Base-by-base conservation (phyloP, 2,329 filamentous ascomycete genomes). In the Phaeosphaeria sp. region DNA sequence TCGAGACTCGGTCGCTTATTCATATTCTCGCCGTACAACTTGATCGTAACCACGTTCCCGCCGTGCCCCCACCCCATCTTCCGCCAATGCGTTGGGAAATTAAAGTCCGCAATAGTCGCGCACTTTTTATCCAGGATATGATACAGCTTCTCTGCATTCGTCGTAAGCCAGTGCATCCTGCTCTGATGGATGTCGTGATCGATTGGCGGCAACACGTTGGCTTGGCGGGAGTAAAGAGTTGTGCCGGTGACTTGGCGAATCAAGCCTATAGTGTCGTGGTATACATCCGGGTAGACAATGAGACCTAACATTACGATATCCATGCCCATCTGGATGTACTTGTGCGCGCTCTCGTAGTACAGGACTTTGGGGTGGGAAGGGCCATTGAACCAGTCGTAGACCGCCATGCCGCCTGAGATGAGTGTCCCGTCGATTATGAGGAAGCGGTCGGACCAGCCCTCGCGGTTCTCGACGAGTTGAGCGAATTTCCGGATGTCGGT, bases 261-360 rank as follows among this genome's bases (percentile, higher is more conserved):
- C 6, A 45, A 15, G 13, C 49, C 43, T 7, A 57, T 52, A 6
- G n/a, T 36, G 11, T 53, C 24, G 21, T 57, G 43, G 20, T 49
- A 44, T 2, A 43, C 6, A 1, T 44, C 20, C n/a, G 45, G 55
- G 25, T 49, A 57, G 4, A 57, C 50, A 11, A 57, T 6, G 5
- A 53, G 18, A 1, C 55, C 50, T 7, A 17, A n/a, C 50, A 57
- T 57, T 1, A 44, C 33, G 2, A 57, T 17, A 25, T 57, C 50
- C 36, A 57, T 25, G 15, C 55, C 55, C 40, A 53, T 39, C 25
- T 57, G 55, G 5, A 53, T 36, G 27, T 57, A 57, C 46, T 57
- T 57, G 39, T 45, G 33, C 2, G 45, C 55, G 25, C 55, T 57
- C 18, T 57, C 55, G 24, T 52, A 57, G 50, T 57, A 57, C 24